Conservation (phyloP, 78 protist genomes). For the Cavenderia fasciculata region DNA sequence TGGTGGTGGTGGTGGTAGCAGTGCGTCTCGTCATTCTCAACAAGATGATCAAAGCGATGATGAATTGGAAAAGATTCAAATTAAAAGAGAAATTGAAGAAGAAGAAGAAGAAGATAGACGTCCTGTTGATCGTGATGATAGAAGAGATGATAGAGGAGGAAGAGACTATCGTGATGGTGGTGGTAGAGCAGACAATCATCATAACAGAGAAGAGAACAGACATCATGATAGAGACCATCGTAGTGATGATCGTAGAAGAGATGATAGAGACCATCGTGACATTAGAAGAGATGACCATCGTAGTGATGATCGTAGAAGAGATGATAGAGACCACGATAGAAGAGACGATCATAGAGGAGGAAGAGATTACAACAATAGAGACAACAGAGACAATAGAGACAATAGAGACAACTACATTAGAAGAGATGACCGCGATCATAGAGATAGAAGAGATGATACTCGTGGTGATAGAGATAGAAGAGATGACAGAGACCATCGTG, state of each 20-base stretch:
- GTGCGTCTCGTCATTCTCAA: slow-evolving; percentile 34
- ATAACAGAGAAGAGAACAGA: not conserved
- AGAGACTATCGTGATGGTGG: not conserved
- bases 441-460: slow-evolving; percentile 35
- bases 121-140: slow-evolving; percentile 9
- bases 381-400: not conserved
- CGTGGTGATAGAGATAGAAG: slow-evolving; percentile 4
- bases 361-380: slow-evolving; percentile 25
- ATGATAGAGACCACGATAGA: not conserved
- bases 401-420: not conserved
- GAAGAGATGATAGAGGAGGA: slow-evolving; percentile 45
- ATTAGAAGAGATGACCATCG: slow-evolving; percentile 16
- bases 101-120: not conserved
- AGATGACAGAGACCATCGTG: no score
- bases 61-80: slow-evolving; percentile 14
- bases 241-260: not conserved
- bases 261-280: not conserved
- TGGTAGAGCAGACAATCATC: not conserved
- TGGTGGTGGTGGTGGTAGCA: not conserved
- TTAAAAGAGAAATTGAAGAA: not conserved
- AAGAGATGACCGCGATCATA: slow-evolving; percentile 16
- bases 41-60: slow-evolving; percentile 57
- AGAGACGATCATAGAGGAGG: not conserved
- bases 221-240: not conserved
- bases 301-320: not conserved